phyloP scores from a whole-genome alignment of 768 basidiomycete species.

The Termitomyces sp. region DNA sequence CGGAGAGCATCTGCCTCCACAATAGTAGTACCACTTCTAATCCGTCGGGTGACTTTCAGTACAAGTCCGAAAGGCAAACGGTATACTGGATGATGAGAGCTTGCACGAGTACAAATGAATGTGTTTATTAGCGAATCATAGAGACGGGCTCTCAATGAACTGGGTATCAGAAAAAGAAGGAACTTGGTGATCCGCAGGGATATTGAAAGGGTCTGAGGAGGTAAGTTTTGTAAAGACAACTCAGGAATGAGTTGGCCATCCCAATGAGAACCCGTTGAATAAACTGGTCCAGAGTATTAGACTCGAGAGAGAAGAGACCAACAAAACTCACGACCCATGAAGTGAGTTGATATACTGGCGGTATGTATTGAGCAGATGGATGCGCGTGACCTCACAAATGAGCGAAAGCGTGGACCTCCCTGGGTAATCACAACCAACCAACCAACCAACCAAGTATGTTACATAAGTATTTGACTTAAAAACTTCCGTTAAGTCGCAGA shows the following conservation, averaged over 20 bases:
- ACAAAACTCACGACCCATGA: background rate
- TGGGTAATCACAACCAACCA: no score
- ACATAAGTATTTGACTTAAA: no score
- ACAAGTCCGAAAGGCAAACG: background rate
- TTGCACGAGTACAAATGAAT: background rate
- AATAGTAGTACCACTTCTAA: background rate
- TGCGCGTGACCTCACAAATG: no score
- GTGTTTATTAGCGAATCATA: background rate
- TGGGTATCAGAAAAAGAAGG: background rate
- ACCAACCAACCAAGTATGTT: no score
- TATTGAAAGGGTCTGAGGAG: background rate
- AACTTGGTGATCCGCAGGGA: background rate
- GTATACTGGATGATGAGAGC: background rate
- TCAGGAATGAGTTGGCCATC: background rate
- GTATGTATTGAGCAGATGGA: no score
- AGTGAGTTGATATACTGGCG: no score
- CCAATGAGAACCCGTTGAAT: background rate
- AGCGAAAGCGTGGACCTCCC: no score
- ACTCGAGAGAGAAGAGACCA: background rate
- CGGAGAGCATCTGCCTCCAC: background rate
- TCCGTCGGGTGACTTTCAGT: background rate
- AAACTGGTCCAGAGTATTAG: background rate
- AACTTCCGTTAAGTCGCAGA: no score
- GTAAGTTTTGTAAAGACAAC: background rate
- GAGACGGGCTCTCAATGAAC: background rate